Percentiles rank a stretch among this genome's conserved stretches.
Evolutionary conservation across 441 rosid species (phyloP).

Genomic region (Aquilaria agallochum): DNA sequence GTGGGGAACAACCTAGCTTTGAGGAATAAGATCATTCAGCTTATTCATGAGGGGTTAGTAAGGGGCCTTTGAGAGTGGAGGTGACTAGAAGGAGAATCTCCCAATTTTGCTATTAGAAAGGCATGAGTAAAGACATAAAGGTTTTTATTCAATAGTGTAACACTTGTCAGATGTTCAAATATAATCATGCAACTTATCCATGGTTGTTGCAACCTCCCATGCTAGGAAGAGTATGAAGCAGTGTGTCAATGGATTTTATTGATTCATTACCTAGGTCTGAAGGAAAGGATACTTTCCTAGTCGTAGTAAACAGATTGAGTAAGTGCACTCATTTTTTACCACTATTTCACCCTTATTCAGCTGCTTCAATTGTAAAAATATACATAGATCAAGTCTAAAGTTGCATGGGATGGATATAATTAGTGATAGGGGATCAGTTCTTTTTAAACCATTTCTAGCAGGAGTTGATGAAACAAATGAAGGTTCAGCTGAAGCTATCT

Average conservation of each 20-base stretch:
- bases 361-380: background rate
- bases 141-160: background rate
- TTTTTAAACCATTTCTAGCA: background rate
- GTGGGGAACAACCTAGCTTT: background rate
- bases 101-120: background rate
- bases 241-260: slow-evolving; percentile 6
- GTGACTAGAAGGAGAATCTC: background rate
- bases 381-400: background rate
- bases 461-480: background rate
- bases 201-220: slow-evolving; percentile 6
- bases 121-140: background rate
- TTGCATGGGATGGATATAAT: background rate
- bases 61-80: background rate
- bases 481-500: background rate
- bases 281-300: background rate
- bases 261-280: slow-evolving; percentile 1
- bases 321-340: slow-evolving; percentile 4
- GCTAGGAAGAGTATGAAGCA: background rate
- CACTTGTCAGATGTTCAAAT: background rate
- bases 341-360: background rate
- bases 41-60: background rate
- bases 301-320: slow-evolving; percentile 10
- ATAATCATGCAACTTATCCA: background rate
- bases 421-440: background rate
- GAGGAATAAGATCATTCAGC: background rate